A percentile compares a stretch with the other conserved stretches of the same genome.
Evolutionary conservation across 352 stramenopile species (phyloP).

Genomic region (Phytophthora multivora): DNA sequence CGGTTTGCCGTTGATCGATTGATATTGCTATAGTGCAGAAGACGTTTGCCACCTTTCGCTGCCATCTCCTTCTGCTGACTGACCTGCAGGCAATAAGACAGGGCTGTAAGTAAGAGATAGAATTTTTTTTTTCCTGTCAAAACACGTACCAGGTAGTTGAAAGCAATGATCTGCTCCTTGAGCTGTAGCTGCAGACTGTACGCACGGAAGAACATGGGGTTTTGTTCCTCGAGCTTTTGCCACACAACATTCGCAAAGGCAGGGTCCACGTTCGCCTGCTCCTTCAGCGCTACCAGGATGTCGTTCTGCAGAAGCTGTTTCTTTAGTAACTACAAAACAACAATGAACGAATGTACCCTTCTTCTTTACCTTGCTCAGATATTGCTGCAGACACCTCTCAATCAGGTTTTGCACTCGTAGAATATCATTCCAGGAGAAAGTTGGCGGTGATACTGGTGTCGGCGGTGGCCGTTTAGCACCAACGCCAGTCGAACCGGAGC

Average conservation of each 20-base stretch:
- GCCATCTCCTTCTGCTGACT: constrained; percentile 76
- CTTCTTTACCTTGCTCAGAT: constrained; percentile 83
- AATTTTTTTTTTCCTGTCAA: background rate
- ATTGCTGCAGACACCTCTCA: constrained; percentile 90
- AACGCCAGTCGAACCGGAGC: constrained; percentile 14
- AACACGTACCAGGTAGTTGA: constrained; percentile 88
- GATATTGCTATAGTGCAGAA: constrained; percentile 35
- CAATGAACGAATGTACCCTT: background rate
- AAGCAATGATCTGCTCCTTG: constrained; percentile 91
- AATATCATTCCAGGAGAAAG: constrained; percentile 91
- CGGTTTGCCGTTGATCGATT: constrained; percentile 21
- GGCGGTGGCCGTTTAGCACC: constrained; percentile 30
- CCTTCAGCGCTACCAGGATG: constrained; percentile 62
- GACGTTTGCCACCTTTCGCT: constrained; percentile 47
- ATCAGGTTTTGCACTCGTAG: constrained; percentile 90
- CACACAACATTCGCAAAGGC: constrained; percentile 87
- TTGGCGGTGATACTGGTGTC: constrained; percentile 32
- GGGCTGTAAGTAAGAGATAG: too few relatives aligned
- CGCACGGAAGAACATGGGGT: constrained; percentile 87
- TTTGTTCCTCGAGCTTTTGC: constrained; percentile 93
- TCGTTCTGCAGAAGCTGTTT: constrained; percentile 41
- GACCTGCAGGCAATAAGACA: constrained; percentile 35
- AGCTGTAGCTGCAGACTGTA: constrained; percentile 87
- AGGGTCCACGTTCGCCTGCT: constrained; percentile 84
- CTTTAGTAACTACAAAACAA: background rate